These are phyloP conservation scores for Penicillium sumatraense DNA, from an alignment of 2,329 filamentous ascomycete genomes.

Conservation along the genomic window DNA sequence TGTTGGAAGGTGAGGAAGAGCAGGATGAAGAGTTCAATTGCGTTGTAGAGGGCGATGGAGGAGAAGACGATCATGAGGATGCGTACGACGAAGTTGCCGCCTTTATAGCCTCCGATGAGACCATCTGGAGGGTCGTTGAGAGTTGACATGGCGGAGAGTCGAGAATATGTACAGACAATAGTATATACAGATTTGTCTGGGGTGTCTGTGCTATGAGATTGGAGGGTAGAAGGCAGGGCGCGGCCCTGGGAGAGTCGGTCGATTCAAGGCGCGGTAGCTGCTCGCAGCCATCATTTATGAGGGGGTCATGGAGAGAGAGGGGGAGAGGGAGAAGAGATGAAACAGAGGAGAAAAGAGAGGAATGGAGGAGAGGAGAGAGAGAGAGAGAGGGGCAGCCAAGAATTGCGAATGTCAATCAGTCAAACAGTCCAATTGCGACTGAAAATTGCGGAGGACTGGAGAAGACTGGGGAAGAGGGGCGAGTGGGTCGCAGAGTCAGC, in stretches of 20 bases:
- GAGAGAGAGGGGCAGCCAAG: background rate
- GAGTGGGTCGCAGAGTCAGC: background rate
- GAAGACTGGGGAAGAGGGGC: constrained; percentile 1
- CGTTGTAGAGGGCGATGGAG: constrained; percentile 54
- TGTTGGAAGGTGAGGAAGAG: constrained; percentile 44
- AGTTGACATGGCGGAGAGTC: background rate
- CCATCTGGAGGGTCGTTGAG: constrained; percentile 29
- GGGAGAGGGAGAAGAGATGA: background rate
- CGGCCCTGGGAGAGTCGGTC: background rate
- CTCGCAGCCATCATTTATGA: background rate
- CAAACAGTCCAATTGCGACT: background rate
- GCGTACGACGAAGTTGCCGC: constrained; percentile 26
- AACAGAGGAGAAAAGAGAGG: background rate
- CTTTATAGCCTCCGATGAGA: constrained; percentile 33
- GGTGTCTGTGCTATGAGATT: background rate
- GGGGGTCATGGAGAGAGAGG: background rate
- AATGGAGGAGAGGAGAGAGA: background rate
- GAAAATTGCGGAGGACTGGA: background rate
- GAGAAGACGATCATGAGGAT: constrained; percentile 39
- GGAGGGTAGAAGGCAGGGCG: background rate
- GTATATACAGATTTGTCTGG: background rate
- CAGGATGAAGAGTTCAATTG: constrained; percentile 46
- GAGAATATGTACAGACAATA: background rate
- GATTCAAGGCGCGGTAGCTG: background rate
- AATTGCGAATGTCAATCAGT: background rate